These are phyloP conservation scores for Zasmidium cellare DNA, from an alignment of 2,329 filamentous ascomycete species.

Conservation along the genomic window DNA sequence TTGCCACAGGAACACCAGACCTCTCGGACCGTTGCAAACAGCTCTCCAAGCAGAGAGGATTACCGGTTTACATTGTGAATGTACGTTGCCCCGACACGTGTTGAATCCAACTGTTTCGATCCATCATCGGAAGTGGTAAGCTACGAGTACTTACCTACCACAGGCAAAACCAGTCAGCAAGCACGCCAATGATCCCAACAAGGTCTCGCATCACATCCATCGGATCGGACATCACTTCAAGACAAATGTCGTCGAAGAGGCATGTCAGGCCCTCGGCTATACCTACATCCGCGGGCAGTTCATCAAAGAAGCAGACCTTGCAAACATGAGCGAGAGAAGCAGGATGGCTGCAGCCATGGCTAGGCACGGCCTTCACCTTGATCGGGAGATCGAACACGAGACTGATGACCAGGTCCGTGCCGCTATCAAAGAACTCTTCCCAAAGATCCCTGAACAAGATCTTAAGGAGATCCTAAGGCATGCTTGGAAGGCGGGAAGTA, in stretches of 20 bases:
- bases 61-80: constrained; percentile 60
- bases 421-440: constrained; percentile 62
- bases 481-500: constrained; percentile 60
- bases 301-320: constrained; percentile 29
- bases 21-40: constrained; percentile 63
- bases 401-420: constrained; percentile 54
- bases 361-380: constrained; percentile 31
- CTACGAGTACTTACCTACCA: constrained; percentile 9
- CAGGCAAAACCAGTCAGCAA: constrained; percentile 26
- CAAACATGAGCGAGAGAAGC: constrained; percentile 22
- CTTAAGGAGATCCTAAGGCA: constrained; percentile 59
- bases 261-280: constrained; percentile 55
- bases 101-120: too few relatives aligned
- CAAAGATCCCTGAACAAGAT: constrained; percentile 61
- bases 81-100: constrained; percentile 48
- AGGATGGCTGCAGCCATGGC: constrained; percentile 37
- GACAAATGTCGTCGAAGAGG: constrained; percentile 57
- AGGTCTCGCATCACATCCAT: constrained; percentile 60
- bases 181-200: constrained; percentile 21
- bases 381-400: constrained; percentile 35
- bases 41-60: constrained; percentile 54
- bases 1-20: constrained; percentile 60
- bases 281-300: constrained; percentile 34
- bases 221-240: constrained; percentile 65
- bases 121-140: too few relatives aligned